A percentile compares a stretch with the other conserved stretches of the same genome.
Conservation (phyloP, 345 rosid genomes). For the Linum trigynum region DNA sequence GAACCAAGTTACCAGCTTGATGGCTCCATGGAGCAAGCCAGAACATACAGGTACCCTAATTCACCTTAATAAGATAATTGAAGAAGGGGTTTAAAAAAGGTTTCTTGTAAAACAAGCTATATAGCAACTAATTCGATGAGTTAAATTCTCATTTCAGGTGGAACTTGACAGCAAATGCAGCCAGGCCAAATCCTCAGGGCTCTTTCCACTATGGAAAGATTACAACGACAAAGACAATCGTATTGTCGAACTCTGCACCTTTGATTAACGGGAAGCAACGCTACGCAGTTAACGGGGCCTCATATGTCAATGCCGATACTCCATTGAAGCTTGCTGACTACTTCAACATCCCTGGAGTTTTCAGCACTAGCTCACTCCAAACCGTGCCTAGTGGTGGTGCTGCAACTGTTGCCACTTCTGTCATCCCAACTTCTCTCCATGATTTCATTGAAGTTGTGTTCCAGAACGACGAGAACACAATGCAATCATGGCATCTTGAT, state of each 20-base stretch:
- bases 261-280: constrained; percentile 69
- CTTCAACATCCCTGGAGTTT: constrained; percentile 61
- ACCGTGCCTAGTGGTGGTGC: constrained; percentile 40
- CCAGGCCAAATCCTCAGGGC: constrained; percentile 97
- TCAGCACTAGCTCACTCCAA: constrained; percentile 42
- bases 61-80: neutral
- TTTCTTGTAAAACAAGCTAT: neutral
- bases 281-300: constrained; percentile 70
- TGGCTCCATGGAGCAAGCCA: constrained; percentile 84
- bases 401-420: constrained; percentile 50
- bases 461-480: constrained; percentile 52
- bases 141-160: constrained; percentile 31
- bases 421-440: constrained; percentile 44
- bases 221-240: constrained; percentile 37
- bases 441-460: constrained; percentile 68
- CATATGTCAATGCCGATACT: constrained; percentile 67
- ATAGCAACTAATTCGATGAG: too few species aligned
- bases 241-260: constrained; percentile 63
- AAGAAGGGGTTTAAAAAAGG: neutral
- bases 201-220: constrained; percentile 80
- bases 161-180: constrained; percentile 89
- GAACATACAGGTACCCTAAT: constrained; percentile 51
- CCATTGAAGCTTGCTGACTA: constrained; percentile 82
- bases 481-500: constrained; percentile 95
- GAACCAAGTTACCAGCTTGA: constrained; percentile 38